Conservation (phyloP, 768 basidiomycete genomes). For the Porpolomopsis calyptriformis region DNA sequence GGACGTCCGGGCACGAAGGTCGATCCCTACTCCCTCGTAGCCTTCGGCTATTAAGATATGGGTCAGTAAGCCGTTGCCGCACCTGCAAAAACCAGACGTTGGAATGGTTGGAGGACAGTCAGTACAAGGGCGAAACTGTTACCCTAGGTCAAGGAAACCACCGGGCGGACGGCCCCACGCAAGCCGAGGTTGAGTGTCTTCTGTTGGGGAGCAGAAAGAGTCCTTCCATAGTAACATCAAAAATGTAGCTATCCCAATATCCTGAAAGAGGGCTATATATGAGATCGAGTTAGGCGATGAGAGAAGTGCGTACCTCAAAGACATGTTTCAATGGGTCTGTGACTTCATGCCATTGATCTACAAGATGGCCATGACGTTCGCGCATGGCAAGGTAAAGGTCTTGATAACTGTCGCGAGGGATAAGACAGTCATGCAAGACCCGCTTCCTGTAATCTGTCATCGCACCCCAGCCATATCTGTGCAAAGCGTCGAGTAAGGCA, state of each 20-base stretch:
- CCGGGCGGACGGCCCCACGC: constrained; percentile 69
- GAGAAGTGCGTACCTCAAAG: constrained; percentile 50
- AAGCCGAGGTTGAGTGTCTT: constrained; percentile 41
- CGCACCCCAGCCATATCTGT: constrained; percentile 84
- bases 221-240: constrained; percentile 86
- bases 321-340: constrained; percentile 88
- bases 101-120: not conserved
- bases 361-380: constrained; percentile 69
- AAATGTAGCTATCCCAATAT: constrained; percentile 91
- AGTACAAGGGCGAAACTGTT: constrained; percentile 12
- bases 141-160: constrained; percentile 89
- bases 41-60: constrained; percentile 82
- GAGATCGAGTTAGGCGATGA: not conserved
- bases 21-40: constrained; percentile 75
- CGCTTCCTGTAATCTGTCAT: constrained; percentile 80
- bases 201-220: constrained; percentile 32
- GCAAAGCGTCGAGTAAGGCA: constrained; percentile 69
- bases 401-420: constrained; percentile 72
- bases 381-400: constrained; percentile 85
- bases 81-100: constrained; percentile 31
- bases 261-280: constrained; percentile 33
- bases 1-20: constrained; percentile 74
- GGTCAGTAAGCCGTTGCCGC: constrained; percentile 87
- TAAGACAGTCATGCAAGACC: constrained; percentile 69
- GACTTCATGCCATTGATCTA: constrained; percentile 65